Evolutionary conservation across 2,329 filamentous ascomycete genomes (phyloP), one percentile per base, ranked within the genome.

Genomic region (Dactylellina sp.): DNA sequence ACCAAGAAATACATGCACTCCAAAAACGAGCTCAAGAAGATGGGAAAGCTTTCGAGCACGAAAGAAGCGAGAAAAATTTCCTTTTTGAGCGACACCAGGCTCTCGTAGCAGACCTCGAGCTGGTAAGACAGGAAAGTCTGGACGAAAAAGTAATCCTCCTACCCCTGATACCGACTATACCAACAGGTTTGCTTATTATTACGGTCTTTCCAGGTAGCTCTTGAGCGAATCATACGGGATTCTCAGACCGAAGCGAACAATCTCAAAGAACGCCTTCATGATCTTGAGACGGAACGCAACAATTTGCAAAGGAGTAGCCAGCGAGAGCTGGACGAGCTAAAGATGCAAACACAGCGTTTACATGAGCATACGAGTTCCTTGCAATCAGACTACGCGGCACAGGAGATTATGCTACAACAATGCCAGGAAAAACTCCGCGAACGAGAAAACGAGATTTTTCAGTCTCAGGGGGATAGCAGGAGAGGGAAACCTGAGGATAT

Each of bases 401-500:
- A 56, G 16, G 49, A 39, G 3, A 14, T 2, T 22, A 20, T 53
- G 7, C 22, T 66, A 32, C 70, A 62, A 25, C 53, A 55, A 20
- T 62, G 18, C 22, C 49, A 68, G 44, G 37, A 18, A 22, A 66
- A 37, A 24, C 50, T 75, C 16, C 55, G 16, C 14, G 70, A 75
- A 24, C 55, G 35, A 24, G 62, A 75, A 20, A 50, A 75, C 9
- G 61, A 75, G 18, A 32, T 75, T 12, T 22, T 62, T 28, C 55
- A 22, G 25, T 65, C 46, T 7, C 70, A 46, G 6, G 42, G 18
- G 1, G 62, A 46, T 39, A 56, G 89, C 32, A 83, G 97, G 3
- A 97, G 94, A 80, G 91, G 93, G 0, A 91, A 95, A 78, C 91
- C 91, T 1, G 92, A 91, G 7, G 94, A 97, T 80, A 88, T 89